Conservation (phyloP, 139 green algal genomes). For the Pseudopediastrum boryanum region DNA sequence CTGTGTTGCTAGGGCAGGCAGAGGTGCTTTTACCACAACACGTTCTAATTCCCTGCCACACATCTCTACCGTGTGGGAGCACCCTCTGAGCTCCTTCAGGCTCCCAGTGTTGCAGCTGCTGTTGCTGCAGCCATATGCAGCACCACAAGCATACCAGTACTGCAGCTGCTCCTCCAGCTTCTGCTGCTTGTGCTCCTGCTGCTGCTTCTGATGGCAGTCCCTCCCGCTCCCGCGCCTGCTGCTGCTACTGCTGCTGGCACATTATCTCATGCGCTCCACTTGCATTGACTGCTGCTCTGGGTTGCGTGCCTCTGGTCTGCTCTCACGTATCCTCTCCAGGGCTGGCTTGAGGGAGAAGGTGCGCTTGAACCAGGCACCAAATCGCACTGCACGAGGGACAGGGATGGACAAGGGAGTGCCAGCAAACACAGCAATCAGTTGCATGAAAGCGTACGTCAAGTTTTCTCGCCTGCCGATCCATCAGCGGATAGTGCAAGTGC, state of each 20-base stretch:
- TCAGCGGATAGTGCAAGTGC: too few relatives aligned
- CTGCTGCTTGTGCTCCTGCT: conserved; percentile 5
- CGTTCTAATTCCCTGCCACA: too few relatives aligned
- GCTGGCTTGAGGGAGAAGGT: conserved; percentile 70
- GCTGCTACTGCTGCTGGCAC: neutral
- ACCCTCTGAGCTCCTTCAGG: too few relatives aligned
- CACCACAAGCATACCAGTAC: too few relatives aligned
- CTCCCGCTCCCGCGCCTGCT: neutral
- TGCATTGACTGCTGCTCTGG: conserved; percentile 34
- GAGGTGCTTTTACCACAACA: too few relatives aligned
- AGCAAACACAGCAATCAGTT: too few relatives aligned
- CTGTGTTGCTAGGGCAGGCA: too few relatives aligned
- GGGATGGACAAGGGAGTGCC: neutral
- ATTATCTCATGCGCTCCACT: conserved; percentile 60
- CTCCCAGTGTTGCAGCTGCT: too few relatives aligned
- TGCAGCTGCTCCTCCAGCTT: neutral
- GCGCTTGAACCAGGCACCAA: conserved; percentile 70
- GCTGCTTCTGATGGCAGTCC: neutral
- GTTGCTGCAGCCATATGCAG: too few relatives aligned
- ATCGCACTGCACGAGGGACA: conserved; percentile 48
- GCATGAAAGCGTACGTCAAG: too few relatives aligned
- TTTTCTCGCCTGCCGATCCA: too few relatives aligned
- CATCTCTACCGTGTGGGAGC: too few relatives aligned
- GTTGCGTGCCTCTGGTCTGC: conserved; percentile 48
- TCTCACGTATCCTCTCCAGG: conserved; percentile 60